Percentiles rank a stretch among this genome's conserved stretches.
These are phyloP conservation scores for Coemansia sp. DNA, from an alignment of 192 early-diverging fungal species.

Conservation along the genomic window DNA sequence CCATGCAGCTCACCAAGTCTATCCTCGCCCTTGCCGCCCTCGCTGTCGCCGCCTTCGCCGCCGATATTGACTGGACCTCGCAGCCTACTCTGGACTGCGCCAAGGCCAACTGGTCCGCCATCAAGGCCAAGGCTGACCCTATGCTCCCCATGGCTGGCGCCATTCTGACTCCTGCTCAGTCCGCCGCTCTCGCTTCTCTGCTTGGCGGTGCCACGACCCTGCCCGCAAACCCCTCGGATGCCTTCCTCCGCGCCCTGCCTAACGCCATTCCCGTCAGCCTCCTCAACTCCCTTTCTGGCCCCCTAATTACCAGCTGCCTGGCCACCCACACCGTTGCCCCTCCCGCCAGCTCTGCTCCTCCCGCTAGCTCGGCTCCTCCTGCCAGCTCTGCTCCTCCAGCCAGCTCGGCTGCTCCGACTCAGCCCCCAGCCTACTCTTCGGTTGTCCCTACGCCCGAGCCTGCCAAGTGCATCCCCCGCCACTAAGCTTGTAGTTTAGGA, in stretches of 20 bases:
- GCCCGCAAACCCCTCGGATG: conserved; percentile 47
- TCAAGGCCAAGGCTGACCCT: conserved; percentile 44
- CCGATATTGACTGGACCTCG: conserved; percentile 52
- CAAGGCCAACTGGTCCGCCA: conserved; percentile 53
- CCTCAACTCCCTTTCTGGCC: conserved; percentile 33
- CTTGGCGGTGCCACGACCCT: conserved; percentile 28
- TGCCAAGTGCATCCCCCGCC: conserved; percentile 37
- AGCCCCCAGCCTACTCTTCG: conserved; percentile 20
- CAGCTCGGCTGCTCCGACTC: conserved; percentile 2
- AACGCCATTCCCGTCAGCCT: conserved; percentile 45
- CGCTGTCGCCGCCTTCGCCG: conserved; percentile 36
- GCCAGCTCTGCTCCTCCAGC: conserved; percentile 13
- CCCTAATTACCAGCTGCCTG: conserved; percentile 34
- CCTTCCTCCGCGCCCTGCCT: conserved; percentile 38
- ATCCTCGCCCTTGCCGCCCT: conserved; percentile 56
- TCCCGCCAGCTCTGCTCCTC: background rate
- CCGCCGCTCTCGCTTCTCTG: conserved; percentile 23
- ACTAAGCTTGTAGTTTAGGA: conserved; percentile 6
- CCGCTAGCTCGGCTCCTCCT: conserved; percentile 13
- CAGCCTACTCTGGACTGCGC: conserved; percentile 46
- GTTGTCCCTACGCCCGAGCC: conserved; percentile 8
- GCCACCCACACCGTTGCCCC: conserved; percentile 24
- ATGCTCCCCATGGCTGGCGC: conserved; percentile 33
- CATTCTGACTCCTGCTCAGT: conserved; percentile 34
- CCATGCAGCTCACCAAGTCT: conserved; percentile 60